phyloP scores from a whole-genome alignment of 768 basidiomycete species.

The Rubroboletus pulcherrimus region DNA sequence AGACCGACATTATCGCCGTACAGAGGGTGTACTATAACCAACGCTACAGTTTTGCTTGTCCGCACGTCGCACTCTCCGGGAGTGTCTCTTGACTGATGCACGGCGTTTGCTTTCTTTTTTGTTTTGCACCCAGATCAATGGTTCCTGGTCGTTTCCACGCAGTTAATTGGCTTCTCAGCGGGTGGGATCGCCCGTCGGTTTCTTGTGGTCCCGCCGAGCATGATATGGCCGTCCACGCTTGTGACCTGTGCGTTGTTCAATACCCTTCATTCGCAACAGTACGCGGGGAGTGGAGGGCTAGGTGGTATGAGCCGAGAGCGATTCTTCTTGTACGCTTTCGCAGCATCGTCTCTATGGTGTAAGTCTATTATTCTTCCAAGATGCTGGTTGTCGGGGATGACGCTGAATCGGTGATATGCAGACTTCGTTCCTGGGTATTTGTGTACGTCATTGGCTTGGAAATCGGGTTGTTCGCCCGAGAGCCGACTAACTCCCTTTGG shows the following conservation, averaged over 20 bases:
- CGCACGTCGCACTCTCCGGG: conserved; percentile 13
- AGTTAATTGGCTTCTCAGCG: conserved; percentile 80
- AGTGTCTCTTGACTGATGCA: not conserved
- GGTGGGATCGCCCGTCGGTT: conserved; percentile 74
- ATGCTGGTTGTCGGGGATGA: not conserved
- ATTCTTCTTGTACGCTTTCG: conserved; percentile 69
- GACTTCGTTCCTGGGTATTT: conserved; percentile 46
- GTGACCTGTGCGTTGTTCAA: conserved; percentile 76
- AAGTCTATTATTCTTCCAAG: conserved; percentile 16
- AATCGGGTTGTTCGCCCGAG: not conserved
- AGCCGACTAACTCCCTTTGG: conserved; percentile 19
- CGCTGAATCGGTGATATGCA: conserved; percentile 13
- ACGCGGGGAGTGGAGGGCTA: conserved; percentile 57
- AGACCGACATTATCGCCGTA: conserved; percentile 72
- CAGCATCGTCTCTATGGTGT: conserved; percentile 60
- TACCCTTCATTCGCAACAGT: conserved; percentile 68
- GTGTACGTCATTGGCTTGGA: conserved; percentile 26
- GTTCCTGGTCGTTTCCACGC: conserved; percentile 73
- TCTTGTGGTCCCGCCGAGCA: conserved; percentile 52
- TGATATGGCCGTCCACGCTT: conserved; percentile 78
- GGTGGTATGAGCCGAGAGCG: conserved; percentile 69
- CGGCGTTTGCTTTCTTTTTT: not conserved
- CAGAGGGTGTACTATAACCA: conserved; percentile 72
- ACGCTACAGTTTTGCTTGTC: conserved; percentile 56
- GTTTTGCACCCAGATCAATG: conserved; percentile 57